Evolutionary conservation across 31 red algal species (phyloP).

Genomic region (Asparagopsis taxiformis): DNA sequence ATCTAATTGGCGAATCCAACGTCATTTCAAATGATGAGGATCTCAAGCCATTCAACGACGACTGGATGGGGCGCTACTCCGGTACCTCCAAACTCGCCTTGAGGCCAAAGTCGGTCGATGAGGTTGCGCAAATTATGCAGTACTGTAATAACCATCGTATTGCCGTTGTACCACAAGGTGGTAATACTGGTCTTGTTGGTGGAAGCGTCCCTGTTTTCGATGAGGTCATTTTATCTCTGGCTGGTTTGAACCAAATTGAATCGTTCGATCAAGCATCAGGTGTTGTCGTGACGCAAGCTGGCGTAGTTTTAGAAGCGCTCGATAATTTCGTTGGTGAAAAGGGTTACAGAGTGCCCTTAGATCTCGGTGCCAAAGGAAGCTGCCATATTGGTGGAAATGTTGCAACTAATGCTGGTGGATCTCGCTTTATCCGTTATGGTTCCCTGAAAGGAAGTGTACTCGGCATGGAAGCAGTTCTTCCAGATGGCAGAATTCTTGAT

Average conservation of each 20-base stretch:
- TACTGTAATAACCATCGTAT: slow-evolving; percentile 74
- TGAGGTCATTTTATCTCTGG: slow-evolving; percentile 83
- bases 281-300: slow-evolving; percentile 75
- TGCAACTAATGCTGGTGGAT: slow-evolving; percentile 95
- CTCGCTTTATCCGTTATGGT: slow-evolving; percentile 84
- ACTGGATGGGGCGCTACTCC: slow-evolving; percentile 67
- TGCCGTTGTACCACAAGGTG: slow-evolving; percentile 96
- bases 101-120: slow-evolving; percentile 33
- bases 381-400: slow-evolving; percentile 97
- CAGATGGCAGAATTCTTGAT: slow-evolving; percentile 80
- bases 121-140: slow-evolving; percentile 58
- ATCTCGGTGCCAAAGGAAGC: slow-evolving; percentile 87
- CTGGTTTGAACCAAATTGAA: slow-evolving; percentile 76
- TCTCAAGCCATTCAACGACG: slow-evolving; percentile 41
- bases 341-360: slow-evolving; percentile 83
- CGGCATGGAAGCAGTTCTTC: slow-evolving; percentile 93
- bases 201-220: slow-evolving; percentile 88
- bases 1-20: not conserved
- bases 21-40: slow-evolving; percentile 42
- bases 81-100: slow-evolving; percentile 35
- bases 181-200: slow-evolving; percentile 97
- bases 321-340: slow-evolving; percentile 53
- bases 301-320: slow-evolving; percentile 69
- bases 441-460: slow-evolving; percentile 67
- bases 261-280: slow-evolving; percentile 58